Percentiles rank a stretch among this genome's conserved stretches.
Evolutionary conservation across 1,284 basidiomycete species (phyloP).

Genomic region (Golubevia pallescens): DNA sequence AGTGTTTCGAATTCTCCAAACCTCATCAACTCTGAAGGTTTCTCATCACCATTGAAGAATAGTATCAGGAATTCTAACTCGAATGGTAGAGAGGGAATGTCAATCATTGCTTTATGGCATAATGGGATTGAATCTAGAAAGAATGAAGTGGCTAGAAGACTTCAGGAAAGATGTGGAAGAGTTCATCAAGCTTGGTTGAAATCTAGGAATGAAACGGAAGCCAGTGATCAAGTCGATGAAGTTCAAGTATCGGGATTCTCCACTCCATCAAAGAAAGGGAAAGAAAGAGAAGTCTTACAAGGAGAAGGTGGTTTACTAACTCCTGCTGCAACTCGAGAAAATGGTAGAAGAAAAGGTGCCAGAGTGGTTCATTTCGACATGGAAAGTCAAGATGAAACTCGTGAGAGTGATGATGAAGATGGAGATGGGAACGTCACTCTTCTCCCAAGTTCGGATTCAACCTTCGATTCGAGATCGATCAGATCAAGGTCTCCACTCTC

Average conservation of each 20-base stretch:
- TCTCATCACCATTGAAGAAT: not conserved
- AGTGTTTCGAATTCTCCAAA: too few species aligned
- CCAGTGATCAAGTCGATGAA: not conserved
- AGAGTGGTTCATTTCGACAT: conserved; percentile 17
- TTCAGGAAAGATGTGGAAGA: conserved; percentile 27
- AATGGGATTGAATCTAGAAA: conserved; percentile 50
- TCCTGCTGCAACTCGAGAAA: conserved; percentile 22
- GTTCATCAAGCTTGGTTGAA: conserved; percentile 35
- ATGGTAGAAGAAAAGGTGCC: conserved; percentile 19
- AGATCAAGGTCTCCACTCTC: not conserved
- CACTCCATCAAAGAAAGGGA: conserved; percentile 13
- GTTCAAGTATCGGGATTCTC: conserved; percentile 4
- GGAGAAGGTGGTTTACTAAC: conserved; percentile 7
- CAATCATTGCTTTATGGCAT: conserved; percentile 54
- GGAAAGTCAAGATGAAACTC: conserved; percentile 10
- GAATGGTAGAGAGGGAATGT: conserved; percentile 28
- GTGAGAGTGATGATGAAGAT: not conserved
- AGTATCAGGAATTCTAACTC: conserved; percentile 3
- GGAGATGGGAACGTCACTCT: not conserved
- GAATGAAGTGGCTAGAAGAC: conserved; percentile 29
- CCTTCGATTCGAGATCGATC: not conserved
- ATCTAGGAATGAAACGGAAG: conserved; percentile 9
- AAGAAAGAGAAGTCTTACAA: conserved; percentile 2
- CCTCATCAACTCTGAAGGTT: too few species aligned
- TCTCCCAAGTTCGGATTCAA: not conserved